These are phyloP conservation scores for Magnolia officinalis DNA, from an alignment of 164 flowering plant genomes.

Conservation along the genomic window DNA sequence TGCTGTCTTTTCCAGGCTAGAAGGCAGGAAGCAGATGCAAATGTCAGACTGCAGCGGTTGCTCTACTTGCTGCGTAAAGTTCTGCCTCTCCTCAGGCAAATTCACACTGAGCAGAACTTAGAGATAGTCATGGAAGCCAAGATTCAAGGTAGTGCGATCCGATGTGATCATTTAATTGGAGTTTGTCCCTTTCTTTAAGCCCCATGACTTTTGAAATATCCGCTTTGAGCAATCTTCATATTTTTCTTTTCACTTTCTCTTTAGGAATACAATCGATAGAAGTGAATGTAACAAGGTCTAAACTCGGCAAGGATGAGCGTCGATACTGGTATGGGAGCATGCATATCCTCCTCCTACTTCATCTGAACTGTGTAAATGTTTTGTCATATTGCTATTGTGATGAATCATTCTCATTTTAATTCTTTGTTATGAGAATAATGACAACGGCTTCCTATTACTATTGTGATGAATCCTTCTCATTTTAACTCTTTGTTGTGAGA, in stretches of 20 bases:
- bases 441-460: not conserved
- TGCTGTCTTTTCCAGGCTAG: constrained; percentile 27
- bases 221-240: not conserved
- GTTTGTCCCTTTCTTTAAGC: not conserved
- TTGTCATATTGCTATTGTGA: not conserved
- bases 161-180: not conserved
- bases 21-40: constrained; percentile 29
- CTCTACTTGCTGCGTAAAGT: constrained; percentile 51
- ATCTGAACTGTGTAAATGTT: not conserved
- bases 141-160: constrained; percentile 40
- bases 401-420: not conserved
- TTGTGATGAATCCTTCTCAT: not conserved
- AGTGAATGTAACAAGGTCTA: constrained; percentile 27
- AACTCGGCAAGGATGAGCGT: constrained; percentile 59
- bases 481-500: not conserved
- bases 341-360: not conserved
- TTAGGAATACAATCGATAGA: constrained; percentile 13
- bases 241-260: not conserved
- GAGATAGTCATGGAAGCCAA: constrained; percentile 52
- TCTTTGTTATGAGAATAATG: not conserved
- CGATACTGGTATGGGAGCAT: constrained; percentile 53
- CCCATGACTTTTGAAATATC: not conserved
- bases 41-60: constrained; percentile 41
- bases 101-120: constrained; percentile 51
- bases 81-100: constrained; percentile 61